Conservation (phyloP, 2,329 filamentous ascomycete genomes). For the Blastomyces percursus region DNA sequence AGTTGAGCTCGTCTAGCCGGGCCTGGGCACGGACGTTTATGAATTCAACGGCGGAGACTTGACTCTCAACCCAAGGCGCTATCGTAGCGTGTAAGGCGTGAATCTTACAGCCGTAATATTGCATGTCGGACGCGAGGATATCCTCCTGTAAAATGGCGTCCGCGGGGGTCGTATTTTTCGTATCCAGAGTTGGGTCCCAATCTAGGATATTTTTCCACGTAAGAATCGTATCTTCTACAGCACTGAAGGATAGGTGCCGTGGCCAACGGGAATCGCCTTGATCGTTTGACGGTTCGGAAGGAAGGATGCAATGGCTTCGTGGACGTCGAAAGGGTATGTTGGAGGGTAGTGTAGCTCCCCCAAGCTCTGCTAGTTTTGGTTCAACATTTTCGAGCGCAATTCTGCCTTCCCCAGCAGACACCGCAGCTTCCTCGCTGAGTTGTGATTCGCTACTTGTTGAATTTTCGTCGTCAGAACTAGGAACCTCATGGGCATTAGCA, state of each 20-base stretch:
- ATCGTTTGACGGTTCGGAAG: slow-evolving; percentile 13
- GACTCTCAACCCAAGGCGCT: slow-evolving; percentile 34
- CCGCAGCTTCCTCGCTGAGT: background rate
- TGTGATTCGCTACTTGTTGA: background rate
- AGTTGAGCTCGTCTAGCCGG: slow-evolving; percentile 55
- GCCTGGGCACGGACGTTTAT: slow-evolving; percentile 53
- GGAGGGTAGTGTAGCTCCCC: background rate
- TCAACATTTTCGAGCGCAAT: background rate
- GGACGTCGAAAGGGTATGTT: slow-evolving; percentile 22
- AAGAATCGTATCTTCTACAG: slow-evolving; percentile 36
- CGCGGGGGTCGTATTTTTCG: slow-evolving; percentile 31
- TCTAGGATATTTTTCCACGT: slow-evolving; percentile 25
- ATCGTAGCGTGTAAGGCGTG: slow-evolving; percentile 28
- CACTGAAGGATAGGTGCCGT: slow-evolving; percentile 38
- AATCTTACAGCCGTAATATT: slow-evolving; percentile 28
- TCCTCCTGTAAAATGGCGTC: slow-evolving; percentile 32
- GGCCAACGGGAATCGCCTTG: slow-evolving; percentile 26
- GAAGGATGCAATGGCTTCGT: slow-evolving; percentile 27
- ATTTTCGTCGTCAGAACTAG: background rate
- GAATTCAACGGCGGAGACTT: slow-evolving; percentile 39
- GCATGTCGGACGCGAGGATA: slow-evolving; percentile 27
- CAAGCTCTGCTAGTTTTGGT: background rate
- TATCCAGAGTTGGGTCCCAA: slow-evolving; percentile 22
- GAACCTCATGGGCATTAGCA: background rate
- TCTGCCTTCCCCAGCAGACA: background rate